Conservation (phyloP, 2,329 filamentous ascomycete species). For the Colletotrichum chrysophilum region DNA sequence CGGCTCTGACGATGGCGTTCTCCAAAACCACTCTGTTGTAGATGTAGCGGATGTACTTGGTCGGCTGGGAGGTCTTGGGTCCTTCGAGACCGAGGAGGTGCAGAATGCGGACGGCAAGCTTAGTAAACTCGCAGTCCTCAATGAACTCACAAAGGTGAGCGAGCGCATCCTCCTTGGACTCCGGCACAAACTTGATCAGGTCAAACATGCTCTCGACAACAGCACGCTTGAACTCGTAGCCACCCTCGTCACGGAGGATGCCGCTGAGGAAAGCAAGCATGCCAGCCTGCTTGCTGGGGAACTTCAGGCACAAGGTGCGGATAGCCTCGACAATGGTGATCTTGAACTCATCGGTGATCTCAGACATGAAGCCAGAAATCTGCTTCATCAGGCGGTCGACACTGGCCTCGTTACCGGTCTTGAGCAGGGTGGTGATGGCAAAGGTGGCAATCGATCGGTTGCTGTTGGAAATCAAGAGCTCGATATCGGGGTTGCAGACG, state of each 20-base stretch:
- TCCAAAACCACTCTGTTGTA: constrained; percentile 98
- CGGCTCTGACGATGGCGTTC: constrained; percentile 93
- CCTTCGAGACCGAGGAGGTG: constrained; percentile 94
- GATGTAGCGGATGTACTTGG: constrained; percentile 99
- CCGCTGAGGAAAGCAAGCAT: constrained; percentile 98
- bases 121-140: constrained; percentile 99
- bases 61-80: constrained; percentile 92
- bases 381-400: constrained; percentile 99
- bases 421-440: constrained; percentile 95
- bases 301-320: constrained; percentile 94
- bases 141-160: constrained; percentile 98
- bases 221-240: constrained; percentile 96
- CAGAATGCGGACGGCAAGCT: constrained; percentile 92
- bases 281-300: constrained; percentile 95
- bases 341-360: constrained; percentile 99
- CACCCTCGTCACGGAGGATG: constrained; percentile 95
- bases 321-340: constrained; percentile 99
- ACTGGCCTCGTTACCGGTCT: constrained; percentile 97
- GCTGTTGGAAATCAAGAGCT: constrained; percentile 93
- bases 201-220: constrained; percentile 99
- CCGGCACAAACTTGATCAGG: constrained; percentile 97
- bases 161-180: constrained; percentile 80
- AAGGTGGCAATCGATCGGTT: constrained; percentile 98
- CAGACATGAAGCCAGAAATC: constrained; percentile 97
- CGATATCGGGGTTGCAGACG: constrained; percentile 95